Evolutionary conservation across 75 land plant species (phyloP).

Genomic region (Chamaecyparis obtusa): DNA sequence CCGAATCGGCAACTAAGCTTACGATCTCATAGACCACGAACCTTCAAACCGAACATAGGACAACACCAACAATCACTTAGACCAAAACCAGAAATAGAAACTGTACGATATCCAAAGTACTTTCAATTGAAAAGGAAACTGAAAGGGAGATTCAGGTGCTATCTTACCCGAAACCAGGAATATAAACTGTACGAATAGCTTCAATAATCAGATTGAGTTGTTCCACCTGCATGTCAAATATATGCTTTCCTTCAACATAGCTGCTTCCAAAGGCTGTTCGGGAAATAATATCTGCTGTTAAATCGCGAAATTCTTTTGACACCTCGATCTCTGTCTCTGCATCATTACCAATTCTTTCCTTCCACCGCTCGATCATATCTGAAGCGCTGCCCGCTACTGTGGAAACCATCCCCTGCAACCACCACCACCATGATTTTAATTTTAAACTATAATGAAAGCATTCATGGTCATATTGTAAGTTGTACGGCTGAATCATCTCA

Average conservation of each 20-base stretch:
- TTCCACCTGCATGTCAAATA: not conserved
- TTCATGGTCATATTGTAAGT: not conserved
- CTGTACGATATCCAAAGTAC: no score
- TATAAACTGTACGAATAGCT: not conserved
- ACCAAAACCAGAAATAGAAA: not conserved
- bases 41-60: no score
- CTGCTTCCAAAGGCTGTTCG: not conserved
- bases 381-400: constrained; percentile 5
- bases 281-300: not conserved
- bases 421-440: not conserved
- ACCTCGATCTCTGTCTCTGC: not conserved
- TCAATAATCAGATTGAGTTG: not conserved
- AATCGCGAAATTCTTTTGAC: not conserved
- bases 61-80: no score
- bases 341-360: no score
- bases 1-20: no score
- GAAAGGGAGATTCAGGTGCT: no score
- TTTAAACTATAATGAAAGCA: not conserved
- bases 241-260: not conserved
- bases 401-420: constrained; percentile 13
- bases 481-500: constrained; percentile 22
- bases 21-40: no score
- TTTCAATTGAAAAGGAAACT: no score
- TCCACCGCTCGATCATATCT: constrained; percentile 14
- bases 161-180: not conserved